Percentiles rank a stretch among this genome's conserved stretches.
Conservation (phyloP, 768 basidiomycete genomes). For the Leccinum truebloodii region DNA sequence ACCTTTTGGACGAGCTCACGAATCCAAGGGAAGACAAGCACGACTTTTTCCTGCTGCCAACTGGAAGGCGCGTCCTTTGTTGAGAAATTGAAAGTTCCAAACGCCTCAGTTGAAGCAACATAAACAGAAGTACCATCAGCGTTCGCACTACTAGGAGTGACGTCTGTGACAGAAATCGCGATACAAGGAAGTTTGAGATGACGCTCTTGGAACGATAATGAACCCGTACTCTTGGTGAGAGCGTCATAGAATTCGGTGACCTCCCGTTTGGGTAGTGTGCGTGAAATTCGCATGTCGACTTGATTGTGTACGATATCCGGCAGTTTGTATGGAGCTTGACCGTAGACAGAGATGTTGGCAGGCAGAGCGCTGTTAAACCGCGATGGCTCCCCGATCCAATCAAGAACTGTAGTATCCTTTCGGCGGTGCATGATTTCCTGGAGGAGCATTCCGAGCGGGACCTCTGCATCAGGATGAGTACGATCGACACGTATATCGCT, state of each 20-base stretch:
- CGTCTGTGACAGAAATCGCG: constrained; percentile 5
- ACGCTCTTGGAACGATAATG: constrained; percentile 5
- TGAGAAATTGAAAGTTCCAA: constrained; percentile 2
- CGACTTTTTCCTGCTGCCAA: neutral
- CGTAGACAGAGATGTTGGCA: constrained; percentile 16
- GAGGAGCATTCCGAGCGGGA: constrained; percentile 14
- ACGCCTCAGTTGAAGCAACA: constrained; percentile 1
- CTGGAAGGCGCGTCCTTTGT: neutral
- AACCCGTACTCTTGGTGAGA: neutral
- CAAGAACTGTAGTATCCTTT: constrained; percentile 18
- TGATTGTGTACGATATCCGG: neutral
- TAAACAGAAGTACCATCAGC: neutral
- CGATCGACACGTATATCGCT: constrained; percentile 13
- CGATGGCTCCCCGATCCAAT: constrained; percentile 21
- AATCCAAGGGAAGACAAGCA: constrained; percentile 17
- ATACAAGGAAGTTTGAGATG: constrained; percentile 16
- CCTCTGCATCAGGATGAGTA: neutral
- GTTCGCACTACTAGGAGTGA: neutral
- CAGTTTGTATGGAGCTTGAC: neutral
- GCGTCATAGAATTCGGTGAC: neutral
- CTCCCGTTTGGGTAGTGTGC: neutral
- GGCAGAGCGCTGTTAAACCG: constrained; percentile 19
- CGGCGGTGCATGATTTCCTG: constrained; percentile 16
- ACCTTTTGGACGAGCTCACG: constrained; percentile 5
- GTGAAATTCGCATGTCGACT: neutral